phyloP scores from a whole-genome alignment of 441 rosid species.

The Gossypium trilobum region DNA sequence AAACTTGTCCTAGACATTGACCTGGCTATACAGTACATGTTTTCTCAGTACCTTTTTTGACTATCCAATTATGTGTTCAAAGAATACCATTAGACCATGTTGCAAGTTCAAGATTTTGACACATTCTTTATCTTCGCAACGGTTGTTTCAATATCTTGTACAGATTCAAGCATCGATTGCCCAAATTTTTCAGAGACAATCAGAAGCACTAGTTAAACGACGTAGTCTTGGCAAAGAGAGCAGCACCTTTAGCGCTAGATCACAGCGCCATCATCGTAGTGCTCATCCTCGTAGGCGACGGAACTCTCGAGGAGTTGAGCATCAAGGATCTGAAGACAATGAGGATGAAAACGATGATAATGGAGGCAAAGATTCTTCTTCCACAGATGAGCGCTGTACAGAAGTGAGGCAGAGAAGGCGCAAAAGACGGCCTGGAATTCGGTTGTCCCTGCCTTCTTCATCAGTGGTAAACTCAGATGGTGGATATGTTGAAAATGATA shows the following conservation, averaged over 20 bases:
- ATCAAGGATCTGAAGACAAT: conserved; percentile 41
- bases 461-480: conserved; percentile 37
- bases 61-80: not conserved
- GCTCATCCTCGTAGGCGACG: conserved; percentile 38
- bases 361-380: conserved; percentile 61
- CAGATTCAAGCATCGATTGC: conserved; percentile 78
- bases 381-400: conserved; percentile 54
- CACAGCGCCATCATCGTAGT: conserved; percentile 35
- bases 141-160: conserved; percentile 19
- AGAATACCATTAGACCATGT: not conserved
- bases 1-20: not conserved
- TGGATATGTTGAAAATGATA: conserved; percentile 34
- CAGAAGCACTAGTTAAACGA: conserved; percentile 51
- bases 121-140: conserved; percentile 13
- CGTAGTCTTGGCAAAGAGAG: conserved; percentile 44
- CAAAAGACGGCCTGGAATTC: conserved; percentile 41
- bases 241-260: conserved; percentile 26
- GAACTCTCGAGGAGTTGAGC: conserved; percentile 34
- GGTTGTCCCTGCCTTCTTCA: conserved; percentile 45
- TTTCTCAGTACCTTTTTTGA: not conserved
- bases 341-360: conserved; percentile 45
- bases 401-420: conserved; percentile 48
- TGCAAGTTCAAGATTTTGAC: not conserved
- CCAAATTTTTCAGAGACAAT: conserved; percentile 47
- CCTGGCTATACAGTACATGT: not conserved